Evolutionary conservation across 495 filamentous ascomycete species (phyloP), one percentile per base, ranked within the genome.

Genomic region (Bombardia bombarda): DNA sequence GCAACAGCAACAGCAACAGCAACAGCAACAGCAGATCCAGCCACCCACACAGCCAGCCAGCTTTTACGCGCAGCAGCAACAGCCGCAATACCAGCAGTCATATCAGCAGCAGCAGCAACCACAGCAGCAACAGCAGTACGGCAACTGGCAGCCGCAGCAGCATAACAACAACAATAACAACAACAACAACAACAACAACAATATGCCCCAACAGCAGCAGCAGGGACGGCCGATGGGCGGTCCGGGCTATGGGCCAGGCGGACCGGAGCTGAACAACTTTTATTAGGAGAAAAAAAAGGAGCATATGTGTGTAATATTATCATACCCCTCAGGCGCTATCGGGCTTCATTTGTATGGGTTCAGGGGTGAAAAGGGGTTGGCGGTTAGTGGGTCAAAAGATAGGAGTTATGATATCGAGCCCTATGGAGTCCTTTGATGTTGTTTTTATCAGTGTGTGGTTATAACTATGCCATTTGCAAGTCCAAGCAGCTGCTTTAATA

Each of bases 261-360:
- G 47, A 20, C 22, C 38, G 38, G 52, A 52, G 17, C 23, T 58
- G 46, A 52, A 55, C 31, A 52, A 47, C 18, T 58, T 50, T 25
- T 58, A 58, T 36, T 55, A 51, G 32, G 3, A 22, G 17, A 1
- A 3, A 21, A 18, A 42, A 18, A 14, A 12, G 21, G 16, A 38
- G n/a, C n/a, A n/a, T n/a, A n/a, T n/a, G n/a, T n/a, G n/a, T n/a
- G n/a, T n/a, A n/a, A n/a, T n/a, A n/a, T n/a, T n/a, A n/a, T n/a
- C n/a, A n/a, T n/a, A n/a, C n/a, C n/a, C n/a, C n/a, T n/a, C n/a
- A n/a, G n/a, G n/a, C n/a, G n/a, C n/a, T n/a, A n/a, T n/a, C n/a
- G n/a, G n/a, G n/a, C n/a, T n/a, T n/a, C n/a, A n/a, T n/a, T n/a
- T n/a, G n/a, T n/a, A n/a, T n/a, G n/a, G n/a, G n/a, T n/a, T n/a